Base-by-base conservation (phyloP, 495 filamentous ascomycete species). In the Aspergillus olivimuriae region DNA sequence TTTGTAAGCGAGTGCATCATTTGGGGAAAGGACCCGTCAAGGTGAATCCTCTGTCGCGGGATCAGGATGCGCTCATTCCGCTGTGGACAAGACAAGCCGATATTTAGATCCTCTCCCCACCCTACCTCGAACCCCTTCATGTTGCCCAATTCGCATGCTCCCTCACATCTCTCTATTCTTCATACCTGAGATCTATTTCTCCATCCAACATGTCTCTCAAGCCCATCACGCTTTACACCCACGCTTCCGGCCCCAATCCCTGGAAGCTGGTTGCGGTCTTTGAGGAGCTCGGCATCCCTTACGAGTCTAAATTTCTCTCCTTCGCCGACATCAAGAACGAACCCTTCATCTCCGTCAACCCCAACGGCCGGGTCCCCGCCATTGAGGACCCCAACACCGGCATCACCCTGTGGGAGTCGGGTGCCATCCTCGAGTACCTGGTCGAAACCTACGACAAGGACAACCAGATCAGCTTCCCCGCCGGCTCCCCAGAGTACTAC, bases 381-480 rank as follows among this genome's bases (percentile, higher is more conserved):
- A 78, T 87, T 43, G 58, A 83, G 36, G 84, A 87, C 56, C 73
- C 77, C 17, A 87, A 89, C 66, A 83, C 76, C 0, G 73, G 65
- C 44, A 62, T 83, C 48, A 79, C 66, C 0, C 53, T 89, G 10
- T 87, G 82, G 81, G 84, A 88, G 53, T 82, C 78, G 4, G 84
- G 83, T 41, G 85, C 86, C 12, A 86, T 87, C 59, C 45, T 87
- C 49, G 67, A 82, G 45, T 89, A 89, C 55, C 65, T 89, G 14
- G 54, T 86, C 33, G 81, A 84, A 15, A 74, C 66, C n/a, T 89
- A 89, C 64, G 83, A 88, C 63, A 76, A 62, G 39, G 57, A 76
- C 9, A 61, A 77, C 44, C 78, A 70, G 44, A 51, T 88, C 42
- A 79, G 71, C 52, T 84, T 78, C 52, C 51, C 60, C 3, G 26